Conservation (phyloP, 768 basidiomycete species). For the Phlebiopsis gigantea region DNA sequence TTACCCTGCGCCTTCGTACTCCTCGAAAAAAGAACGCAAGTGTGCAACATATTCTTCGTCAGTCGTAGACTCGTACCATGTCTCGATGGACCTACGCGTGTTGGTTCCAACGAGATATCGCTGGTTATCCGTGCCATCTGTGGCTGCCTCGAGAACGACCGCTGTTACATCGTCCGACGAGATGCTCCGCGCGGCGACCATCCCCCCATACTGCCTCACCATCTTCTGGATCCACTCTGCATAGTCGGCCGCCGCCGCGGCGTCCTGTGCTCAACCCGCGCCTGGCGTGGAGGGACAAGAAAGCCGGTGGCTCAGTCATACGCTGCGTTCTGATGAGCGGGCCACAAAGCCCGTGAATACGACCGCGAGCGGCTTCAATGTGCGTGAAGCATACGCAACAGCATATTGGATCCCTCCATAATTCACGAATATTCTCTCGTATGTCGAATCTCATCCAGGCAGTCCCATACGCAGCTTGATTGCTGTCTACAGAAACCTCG, state of each 20-base stretch:
- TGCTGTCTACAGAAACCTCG: too few species aligned
- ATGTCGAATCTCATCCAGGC: too few species aligned
- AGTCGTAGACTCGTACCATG: neutral
- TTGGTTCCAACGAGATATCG: neutral
- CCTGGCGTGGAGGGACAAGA: too few species aligned
- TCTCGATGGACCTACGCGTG: neutral
- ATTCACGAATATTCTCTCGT: too few species aligned
- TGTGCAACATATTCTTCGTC: slow-evolving; percentile 3
- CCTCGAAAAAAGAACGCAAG: slow-evolving; percentile 2
- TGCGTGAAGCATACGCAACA: too few species aligned
- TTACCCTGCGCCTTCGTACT: too few species aligned
- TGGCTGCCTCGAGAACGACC: neutral
- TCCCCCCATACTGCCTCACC: neutral
- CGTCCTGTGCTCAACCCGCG: neutral
- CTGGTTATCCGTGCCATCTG: slow-evolving; percentile 1
- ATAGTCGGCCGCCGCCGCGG: neutral
- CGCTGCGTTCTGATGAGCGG: too few species aligned
- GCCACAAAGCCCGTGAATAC: too few species aligned
- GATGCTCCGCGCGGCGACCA: neutral
- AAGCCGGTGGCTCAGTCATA: too few species aligned
- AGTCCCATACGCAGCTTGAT: too few species aligned
- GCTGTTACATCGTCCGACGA: neutral
- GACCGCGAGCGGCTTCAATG: too few species aligned
- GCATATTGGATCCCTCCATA: too few species aligned
- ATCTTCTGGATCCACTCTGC: neutral